Evolutionary conservation across 495 filamentous ascomycete genomes (phyloP), one percentile per base, ranked within the genome.

Genomic region (Penicillium arizonense): DNA sequence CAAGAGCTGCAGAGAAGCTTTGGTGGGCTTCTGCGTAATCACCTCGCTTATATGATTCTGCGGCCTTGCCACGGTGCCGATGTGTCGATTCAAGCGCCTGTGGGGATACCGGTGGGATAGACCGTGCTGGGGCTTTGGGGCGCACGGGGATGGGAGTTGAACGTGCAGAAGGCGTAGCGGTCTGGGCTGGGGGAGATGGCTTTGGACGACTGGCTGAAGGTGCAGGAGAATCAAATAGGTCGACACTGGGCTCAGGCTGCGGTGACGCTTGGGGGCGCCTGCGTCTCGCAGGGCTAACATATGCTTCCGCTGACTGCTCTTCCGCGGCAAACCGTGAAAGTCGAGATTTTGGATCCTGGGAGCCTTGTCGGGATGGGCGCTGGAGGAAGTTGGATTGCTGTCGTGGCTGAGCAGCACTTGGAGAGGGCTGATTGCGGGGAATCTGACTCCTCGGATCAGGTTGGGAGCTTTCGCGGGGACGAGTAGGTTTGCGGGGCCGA

Each of bases 21-120:
- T 83, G 79, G 57, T 96, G 89, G 0, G 94, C 95, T 3, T 84
- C 77, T 12, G 88, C 86, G 67, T 89, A 98, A 68, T 98, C 94
- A 32, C 94, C 94, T 21, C 89, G 83, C 69, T 96, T 97, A 77
- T 96, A 98, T 56, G 91, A 86, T 48, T 84, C 86, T 10, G 90
- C 87, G 26, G 92, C 95, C 46, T 84, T 84, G 47, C 84, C 77
- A 14, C 95, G 87, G 46, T 91, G 77, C n/a, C 81, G 76, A 38
- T 84, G 84, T 13, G 91, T 96, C 13, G 82, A 80, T 46, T 85
- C 74, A 6, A 96, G 80, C 3, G 86, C 85, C 41, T 82, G 77
- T 10, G 82, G 65, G 0, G 90, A 87, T 6, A 92, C 64, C 8
- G 76, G 60, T 14, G 91, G 91, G 44, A 96, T 81, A 36, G 78